Percentiles rank a stretch among this genome's conserved stretches.
phyloP scores from a whole-genome alignment of 1,284 basidiomycete genomes.

The Athelia sp. region DNA sequence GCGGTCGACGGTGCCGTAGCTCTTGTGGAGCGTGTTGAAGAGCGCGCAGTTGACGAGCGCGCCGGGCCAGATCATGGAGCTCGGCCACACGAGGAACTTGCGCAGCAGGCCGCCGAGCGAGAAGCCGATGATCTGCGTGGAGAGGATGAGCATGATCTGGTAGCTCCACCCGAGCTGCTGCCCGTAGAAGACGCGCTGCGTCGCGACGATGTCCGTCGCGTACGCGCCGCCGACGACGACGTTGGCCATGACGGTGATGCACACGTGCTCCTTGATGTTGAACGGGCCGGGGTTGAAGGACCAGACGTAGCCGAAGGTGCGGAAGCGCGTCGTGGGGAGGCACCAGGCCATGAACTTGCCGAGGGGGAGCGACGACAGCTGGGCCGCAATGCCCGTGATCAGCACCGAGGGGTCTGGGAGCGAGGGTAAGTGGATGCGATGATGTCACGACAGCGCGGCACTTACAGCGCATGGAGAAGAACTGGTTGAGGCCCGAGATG shows the following conservation, averaged over 20 bases:
- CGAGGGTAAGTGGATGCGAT: conserved; percentile 1
- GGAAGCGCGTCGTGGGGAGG: conserved; percentile 60
- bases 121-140: conserved; percentile 75
- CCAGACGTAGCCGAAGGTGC: conserved; percentile 33
- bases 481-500: conserved; percentile 62
- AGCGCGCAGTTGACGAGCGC: conserved; percentile 86
- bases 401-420: conserved; percentile 55
- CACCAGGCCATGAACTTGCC: conserved; percentile 63
- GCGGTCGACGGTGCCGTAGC: conserved; percentile 61
- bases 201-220: conserved; percentile 36
- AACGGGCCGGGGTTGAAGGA: conserved; percentile 31
- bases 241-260: conserved; percentile 72
- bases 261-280: conserved; percentile 66
- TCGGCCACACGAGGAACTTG: conserved; percentile 84
- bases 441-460: background rate
- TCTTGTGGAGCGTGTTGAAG: conserved; percentile 86
- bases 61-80: conserved; percentile 94
- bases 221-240: conserved; percentile 33
- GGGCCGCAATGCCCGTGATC: conserved; percentile 61
- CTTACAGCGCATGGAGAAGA: conserved; percentile 69
- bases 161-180: conserved; percentile 53
- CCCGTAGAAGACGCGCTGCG: conserved; percentile 64
- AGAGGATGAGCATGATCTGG: conserved; percentile 66
- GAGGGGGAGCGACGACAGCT: conserved; percentile 63
- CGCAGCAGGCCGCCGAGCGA: conserved; percentile 76